A percentile compares a stretch with the other conserved stretches of the same genome.
phyloP scores from a whole-genome alignment of 2,329 filamentous ascomycete genomes.

The Alternaria ethzedia region DNA sequence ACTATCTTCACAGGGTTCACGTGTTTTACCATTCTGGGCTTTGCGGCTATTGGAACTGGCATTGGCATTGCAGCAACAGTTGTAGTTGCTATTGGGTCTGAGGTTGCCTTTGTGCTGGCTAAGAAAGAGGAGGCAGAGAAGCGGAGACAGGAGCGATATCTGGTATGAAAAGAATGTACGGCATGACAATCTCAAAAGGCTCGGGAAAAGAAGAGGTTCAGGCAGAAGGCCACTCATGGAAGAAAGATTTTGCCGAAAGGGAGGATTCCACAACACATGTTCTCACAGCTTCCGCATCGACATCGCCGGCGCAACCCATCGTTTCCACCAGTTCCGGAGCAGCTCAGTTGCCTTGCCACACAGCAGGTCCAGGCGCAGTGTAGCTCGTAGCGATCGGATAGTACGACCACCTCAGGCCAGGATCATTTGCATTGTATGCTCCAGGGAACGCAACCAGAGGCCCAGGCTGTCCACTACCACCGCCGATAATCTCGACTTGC shows the following conservation, averaged over 20 bases:
- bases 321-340: neutral
- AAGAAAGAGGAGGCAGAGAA: conserved; percentile 8
- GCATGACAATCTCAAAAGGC: neutral
- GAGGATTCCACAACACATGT: neutral
- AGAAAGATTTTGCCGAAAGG: neutral
- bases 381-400: conserved; percentile 38
- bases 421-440: conserved; percentile 43
- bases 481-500: conserved; percentile 52
- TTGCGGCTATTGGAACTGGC: conserved; percentile 14
- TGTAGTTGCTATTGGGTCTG: conserved; percentile 16
- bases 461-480: conserved; percentile 45
- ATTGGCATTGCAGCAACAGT: conserved; percentile 16
- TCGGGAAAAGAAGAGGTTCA: neutral
- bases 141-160: conserved; percentile 8
- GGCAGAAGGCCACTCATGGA: no score
- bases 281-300: neutral
- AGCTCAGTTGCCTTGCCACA: conserved; percentile 26
- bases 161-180: conserved; percentile 1
- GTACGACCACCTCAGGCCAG: conserved; percentile 41
- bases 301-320: neutral
- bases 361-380: conserved; percentile 34
- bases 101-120: conserved; percentile 14
- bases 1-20: conserved; percentile 19
- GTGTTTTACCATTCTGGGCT: conserved; percentile 20
- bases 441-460: conserved; percentile 52